Base-by-base conservation (phyloP, 2,329 filamentous ascomycete genomes). In the Xylaria sp. region DNA sequence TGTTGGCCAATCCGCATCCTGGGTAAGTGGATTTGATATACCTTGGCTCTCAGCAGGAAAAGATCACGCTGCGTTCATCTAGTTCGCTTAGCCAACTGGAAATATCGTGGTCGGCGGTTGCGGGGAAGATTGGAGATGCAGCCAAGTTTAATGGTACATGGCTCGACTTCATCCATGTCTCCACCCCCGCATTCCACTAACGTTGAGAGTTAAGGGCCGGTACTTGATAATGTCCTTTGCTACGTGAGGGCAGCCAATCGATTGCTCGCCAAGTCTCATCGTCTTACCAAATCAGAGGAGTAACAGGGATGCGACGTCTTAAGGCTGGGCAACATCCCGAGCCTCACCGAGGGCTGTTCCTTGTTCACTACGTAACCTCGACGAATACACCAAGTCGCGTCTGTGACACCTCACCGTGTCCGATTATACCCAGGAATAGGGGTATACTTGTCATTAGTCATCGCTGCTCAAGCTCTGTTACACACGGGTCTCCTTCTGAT, bases 131-230 rank as follows among this genome's bases (percentile, higher is more conserved):
- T 63, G 57, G 50, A 60, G 45, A 34, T 60, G 55, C 62, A 69
- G 69, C 63, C 59, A 71, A 39, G 56, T 56, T 69, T 50, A 70
- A 69, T 62, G 67, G 30, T 56, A 39, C 5, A 28, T 64, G 66
- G 65, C 71, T 74, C 65, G 67, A 69, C 70, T 60, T 73, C 62
- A 60, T 43, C 32, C 58, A 13, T 0, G 68, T 71, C 70, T 72
- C 74, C 74, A 75, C 74, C 74, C 71, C 73, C 75, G 74, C 75
- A 76, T 76, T 72, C 60, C 68, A 68, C 61, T 67, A 70, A 60
- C 23, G 50, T 36, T 36, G 18, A 34, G 57, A 28, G 39, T 64
- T 52, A 50, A 41, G 43, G 48, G 58, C 59, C 53, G 53, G 53
- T 62, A 55, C 46, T 60, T 25, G 32, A 23, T 23, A 15, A 32